A percentile compares a stretch with the other conserved stretches of the same genome.
Conservation (phyloP, 257 asterid genomes). For the Thymus mandschuricus region DNA sequence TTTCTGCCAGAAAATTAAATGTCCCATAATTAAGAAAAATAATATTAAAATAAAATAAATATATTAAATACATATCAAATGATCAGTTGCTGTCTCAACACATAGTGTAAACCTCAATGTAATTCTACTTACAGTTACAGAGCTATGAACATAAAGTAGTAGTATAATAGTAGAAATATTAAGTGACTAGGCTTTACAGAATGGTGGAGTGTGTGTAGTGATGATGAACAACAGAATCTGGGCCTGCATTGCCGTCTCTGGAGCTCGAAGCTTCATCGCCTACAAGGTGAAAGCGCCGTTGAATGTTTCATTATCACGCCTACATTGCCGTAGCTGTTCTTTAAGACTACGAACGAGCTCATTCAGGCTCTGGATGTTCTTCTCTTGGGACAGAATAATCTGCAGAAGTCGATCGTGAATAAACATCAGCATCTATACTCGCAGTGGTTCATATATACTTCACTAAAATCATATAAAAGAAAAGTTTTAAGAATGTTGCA, state of each 20-base stretch:
- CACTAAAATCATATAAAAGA: too few species aligned
- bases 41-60: too few species aligned
- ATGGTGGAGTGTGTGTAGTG: slow-evolving; percentile 7
- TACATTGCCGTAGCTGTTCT: slow-evolving; percentile 73
- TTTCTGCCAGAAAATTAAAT: background rate
- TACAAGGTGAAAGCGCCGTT: slow-evolving; percentile 51
- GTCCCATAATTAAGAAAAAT: background rate
- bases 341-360: slow-evolving; percentile 71
- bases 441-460: too few species aligned
- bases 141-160: slow-evolving; percentile 5
- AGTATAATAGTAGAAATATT: background rate
- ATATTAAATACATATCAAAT: background rate
- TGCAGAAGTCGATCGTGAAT: slow-evolving; percentile 33
- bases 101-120: slow-evolving; percentile 2
- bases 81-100: background rate
- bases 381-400: slow-evolving; percentile 87
- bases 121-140: background rate
- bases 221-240: slow-evolving; percentile 2
- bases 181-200: slow-evolving; percentile 25
- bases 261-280: slow-evolving; percentile 48
- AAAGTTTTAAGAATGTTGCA: too few species aligned
- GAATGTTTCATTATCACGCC: slow-evolving; percentile 48
- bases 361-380: slow-evolving; percentile 71
- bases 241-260: slow-evolving; percentile 40
- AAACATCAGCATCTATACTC: too few species aligned